These are phyloP conservation scores for Cyclocybe cylindracea DNA, from an alignment of 768 basidiomycete species.

Conservation along the genomic window DNA sequence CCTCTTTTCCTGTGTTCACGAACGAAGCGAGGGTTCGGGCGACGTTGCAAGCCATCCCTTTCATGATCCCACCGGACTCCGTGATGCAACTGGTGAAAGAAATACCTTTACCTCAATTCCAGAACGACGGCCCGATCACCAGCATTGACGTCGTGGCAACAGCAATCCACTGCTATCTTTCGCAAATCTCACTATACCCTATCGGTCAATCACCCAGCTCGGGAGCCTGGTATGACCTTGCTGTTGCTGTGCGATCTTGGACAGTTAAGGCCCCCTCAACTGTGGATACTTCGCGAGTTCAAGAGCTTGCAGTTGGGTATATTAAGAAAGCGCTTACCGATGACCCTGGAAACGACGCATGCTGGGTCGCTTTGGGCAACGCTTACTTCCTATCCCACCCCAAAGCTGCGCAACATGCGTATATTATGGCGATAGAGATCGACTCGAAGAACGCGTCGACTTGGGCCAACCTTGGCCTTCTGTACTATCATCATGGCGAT, in stretches of 20 bases:
- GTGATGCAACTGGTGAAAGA: slow-evolving; percentile 43
- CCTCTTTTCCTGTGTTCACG: slow-evolving; percentile 48
- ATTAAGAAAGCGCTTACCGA: slow-evolving; percentile 73
- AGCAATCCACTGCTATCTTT: slow-evolving; percentile 60
- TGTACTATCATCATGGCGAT: slow-evolving; percentile 83
- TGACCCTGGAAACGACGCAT: slow-evolving; percentile 68
- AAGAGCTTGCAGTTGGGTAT: slow-evolving; percentile 48
- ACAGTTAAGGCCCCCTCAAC: slow-evolving; percentile 26
- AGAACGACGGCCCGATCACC: slow-evolving; percentile 22
- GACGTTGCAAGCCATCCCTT: slow-evolving; percentile 32
- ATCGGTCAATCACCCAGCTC: slow-evolving; percentile 50
- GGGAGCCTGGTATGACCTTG: slow-evolving; percentile 77
- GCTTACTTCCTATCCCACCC: slow-evolving; percentile 66
- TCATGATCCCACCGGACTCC: slow-evolving; percentile 39
- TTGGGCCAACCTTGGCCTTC: slow-evolving; percentile 88
- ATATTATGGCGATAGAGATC: slow-evolving; percentile 84
- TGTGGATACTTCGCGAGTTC: slow-evolving; percentile 28
- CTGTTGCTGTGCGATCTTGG: slow-evolving; percentile 58
- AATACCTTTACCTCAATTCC: slow-evolving; percentile 31
- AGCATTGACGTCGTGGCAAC: slow-evolving; percentile 45
- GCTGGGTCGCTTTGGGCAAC: slow-evolving; percentile 86
- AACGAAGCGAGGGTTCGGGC: slow-evolving; percentile 41
- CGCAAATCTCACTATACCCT: slow-evolving; percentile 57
- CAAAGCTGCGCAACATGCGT: slow-evolving; percentile 86
- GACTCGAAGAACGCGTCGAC: slow-evolving; percentile 78